phyloP scores from a whole-genome alignment of 257 asterid genomes.

The Penstemon barbatus region DNA sequence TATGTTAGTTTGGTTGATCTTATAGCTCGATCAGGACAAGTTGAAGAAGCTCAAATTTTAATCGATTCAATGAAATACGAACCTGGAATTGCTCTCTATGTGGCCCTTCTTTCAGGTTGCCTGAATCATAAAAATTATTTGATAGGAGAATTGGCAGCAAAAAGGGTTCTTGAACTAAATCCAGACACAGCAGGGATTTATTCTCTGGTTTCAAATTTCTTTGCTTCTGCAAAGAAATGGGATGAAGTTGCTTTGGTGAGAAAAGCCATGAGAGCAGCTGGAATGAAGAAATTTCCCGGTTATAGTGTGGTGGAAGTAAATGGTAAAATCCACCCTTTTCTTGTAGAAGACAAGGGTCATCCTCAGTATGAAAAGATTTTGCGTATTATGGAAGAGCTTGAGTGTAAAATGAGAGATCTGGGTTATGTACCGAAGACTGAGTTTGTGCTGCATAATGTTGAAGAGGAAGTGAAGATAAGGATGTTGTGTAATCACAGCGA shows the following conservation, averaged over 20 bases:
- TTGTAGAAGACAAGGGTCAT: slow-evolving; percentile 62
- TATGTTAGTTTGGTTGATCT: slow-evolving; percentile 76
- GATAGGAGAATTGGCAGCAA: slow-evolving; percentile 67
- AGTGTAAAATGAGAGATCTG: slow-evolving; percentile 53
- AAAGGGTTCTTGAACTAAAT: slow-evolving; percentile 55
- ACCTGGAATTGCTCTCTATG: slow-evolving; percentile 74
- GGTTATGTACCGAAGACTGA: slow-evolving; percentile 55
- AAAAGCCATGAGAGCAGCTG: slow-evolving; percentile 52
- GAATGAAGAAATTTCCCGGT: slow-evolving; percentile 69
- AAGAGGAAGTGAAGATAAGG: slow-evolving; percentile 50
- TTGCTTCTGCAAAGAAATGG: slow-evolving; percentile 73
- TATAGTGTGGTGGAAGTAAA: slow-evolving; percentile 60
- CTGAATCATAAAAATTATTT: slow-evolving; percentile 55
- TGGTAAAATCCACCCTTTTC: slow-evolving; percentile 60
- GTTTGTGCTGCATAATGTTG: slow-evolving; percentile 52
- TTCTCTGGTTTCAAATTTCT: slow-evolving; percentile 69
- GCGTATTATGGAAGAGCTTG: slow-evolving; percentile 45
- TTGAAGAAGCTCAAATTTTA: slow-evolving; percentile 57
- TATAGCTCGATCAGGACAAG: slow-evolving; percentile 77
- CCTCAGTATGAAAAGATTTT: slow-evolving; percentile 48
- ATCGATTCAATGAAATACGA: slow-evolving; percentile 46
- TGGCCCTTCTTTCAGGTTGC: slow-evolving; percentile 84
- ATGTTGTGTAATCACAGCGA: slow-evolving; percentile 65
- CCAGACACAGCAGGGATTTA: slow-evolving; percentile 59
- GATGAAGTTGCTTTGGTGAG: slow-evolving; percentile 64